Evolutionary conservation across 2,329 filamentous ascomycete genomes (phyloP).

Genomic region (Cadophora sp.): DNA sequence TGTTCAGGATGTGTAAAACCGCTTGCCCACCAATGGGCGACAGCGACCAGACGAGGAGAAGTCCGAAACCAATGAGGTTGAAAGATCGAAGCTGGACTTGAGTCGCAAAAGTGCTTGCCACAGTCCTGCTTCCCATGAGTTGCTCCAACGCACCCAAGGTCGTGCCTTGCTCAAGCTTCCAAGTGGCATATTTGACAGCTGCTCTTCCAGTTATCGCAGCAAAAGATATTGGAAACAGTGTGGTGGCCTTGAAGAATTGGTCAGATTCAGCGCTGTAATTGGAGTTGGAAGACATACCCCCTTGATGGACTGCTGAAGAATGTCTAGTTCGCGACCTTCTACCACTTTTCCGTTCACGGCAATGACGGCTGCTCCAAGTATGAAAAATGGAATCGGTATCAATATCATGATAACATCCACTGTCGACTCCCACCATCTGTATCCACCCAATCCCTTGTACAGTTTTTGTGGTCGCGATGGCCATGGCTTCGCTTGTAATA

Average conservation of each 20-base stretch:
- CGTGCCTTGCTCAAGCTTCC: slow-evolving; percentile 42
- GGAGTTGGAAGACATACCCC: slow-evolving; percentile 24
- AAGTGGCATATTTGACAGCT: slow-evolving; percentile 39
- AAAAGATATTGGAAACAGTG: slow-evolving; percentile 45
- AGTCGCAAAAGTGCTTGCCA: slow-evolving; percentile 41
- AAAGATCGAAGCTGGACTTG: slow-evolving; percentile 40
- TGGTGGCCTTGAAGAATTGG: slow-evolving; percentile 32
- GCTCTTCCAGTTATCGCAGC: slow-evolving; percentile 42
- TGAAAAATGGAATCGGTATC: slow-evolving; percentile 36
- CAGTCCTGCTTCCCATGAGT: slow-evolving; percentile 44
- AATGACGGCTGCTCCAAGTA: slow-evolving; percentile 31
- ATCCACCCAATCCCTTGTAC: slow-evolving; percentile 26
- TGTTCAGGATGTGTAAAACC: slow-evolving; percentile 37
- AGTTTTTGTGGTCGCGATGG: slow-evolving; percentile 34
- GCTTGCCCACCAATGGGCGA: slow-evolving; percentile 46
- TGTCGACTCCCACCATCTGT: slow-evolving; percentile 32
- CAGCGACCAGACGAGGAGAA: slow-evolving; percentile 43
- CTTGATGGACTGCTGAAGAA: slow-evolving; percentile 34
- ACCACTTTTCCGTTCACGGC: slow-evolving; percentile 31
- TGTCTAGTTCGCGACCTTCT: slow-evolving; percentile 22
- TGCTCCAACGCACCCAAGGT: slow-evolving; percentile 43
- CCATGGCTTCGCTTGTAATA: slow-evolving; percentile 36
- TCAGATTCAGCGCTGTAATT: background rate
- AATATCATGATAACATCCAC: slow-evolving; percentile 33
- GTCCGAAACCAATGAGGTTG: slow-evolving; percentile 38